Evolutionary conservation across 768 basidiomycete genomes (phyloP).

Genomic region (Termitomyces sp.): DNA sequence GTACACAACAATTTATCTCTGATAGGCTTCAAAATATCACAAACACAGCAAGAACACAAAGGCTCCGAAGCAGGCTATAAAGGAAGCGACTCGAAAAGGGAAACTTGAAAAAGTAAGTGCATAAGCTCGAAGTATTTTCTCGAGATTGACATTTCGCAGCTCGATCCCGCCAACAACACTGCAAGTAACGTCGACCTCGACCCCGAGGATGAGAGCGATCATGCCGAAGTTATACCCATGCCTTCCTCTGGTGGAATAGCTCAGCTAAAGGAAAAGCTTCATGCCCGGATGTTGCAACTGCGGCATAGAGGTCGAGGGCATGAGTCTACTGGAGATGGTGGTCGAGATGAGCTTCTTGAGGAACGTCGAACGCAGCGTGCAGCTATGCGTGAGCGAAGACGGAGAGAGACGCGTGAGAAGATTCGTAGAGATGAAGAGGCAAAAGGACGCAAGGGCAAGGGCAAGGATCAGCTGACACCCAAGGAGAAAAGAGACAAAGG

Average conservation of each 20-base stretch:
- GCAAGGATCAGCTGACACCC: conserved; percentile 25
- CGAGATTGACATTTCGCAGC: conserved; percentile 37
- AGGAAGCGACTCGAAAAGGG: conserved; percentile 86
- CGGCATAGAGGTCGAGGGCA: conserved; percentile 34
- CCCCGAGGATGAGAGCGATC: conserved; percentile 26
- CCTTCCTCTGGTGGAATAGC: conserved; percentile 55
- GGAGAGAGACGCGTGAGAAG: conserved; percentile 85
- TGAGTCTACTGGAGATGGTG: conserved; percentile 26
- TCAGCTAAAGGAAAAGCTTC: conserved; percentile 65
- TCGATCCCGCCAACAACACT: conserved; percentile 86
- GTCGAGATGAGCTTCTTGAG: conserved; percentile 79
- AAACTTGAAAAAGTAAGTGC: conserved; percentile 73
- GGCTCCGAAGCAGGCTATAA: conserved; percentile 77
- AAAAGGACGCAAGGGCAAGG: conserved; percentile 45
- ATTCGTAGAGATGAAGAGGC: conserved; percentile 60
- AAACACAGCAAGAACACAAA: conserved; percentile 87
- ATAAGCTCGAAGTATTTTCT: too few species aligned
- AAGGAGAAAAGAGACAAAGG: conserved; percentile 34
- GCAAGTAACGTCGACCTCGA: conserved; percentile 28
- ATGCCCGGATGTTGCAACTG: conserved; percentile 68
- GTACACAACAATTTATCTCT: background rate
- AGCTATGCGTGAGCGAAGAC: conserved; percentile 75
- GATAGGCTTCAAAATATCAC: conserved; percentile 59
- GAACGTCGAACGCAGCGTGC: conserved; percentile 74
- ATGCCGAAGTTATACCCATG: conserved; percentile 54